Conservation (phyloP, 805 yeast genomes). For the Peterozyma xylosa region DNA sequence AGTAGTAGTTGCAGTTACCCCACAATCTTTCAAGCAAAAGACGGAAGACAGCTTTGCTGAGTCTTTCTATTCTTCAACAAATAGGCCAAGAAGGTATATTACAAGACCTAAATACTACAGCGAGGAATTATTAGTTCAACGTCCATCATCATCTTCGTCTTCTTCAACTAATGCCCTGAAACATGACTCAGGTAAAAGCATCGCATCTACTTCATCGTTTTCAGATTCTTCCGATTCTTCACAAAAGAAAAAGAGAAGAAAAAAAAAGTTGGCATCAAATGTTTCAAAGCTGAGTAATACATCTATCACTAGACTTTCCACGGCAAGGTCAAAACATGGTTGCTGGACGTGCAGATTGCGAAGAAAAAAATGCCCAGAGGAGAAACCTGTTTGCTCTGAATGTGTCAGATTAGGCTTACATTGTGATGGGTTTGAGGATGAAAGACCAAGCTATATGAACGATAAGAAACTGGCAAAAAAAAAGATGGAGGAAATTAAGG, state of each 20-base stretch:
- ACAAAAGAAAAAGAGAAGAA: background rate
- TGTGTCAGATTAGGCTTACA: constrained; percentile 47
- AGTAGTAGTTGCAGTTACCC: no score
- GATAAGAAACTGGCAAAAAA: constrained; percentile 30
- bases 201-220: background rate
- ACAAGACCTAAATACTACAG: background rate
- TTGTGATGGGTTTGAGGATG: constrained; percentile 49
- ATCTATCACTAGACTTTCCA: background rate
- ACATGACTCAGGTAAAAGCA: no score
- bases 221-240: background rate
- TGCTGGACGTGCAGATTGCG: constrained; percentile 78
- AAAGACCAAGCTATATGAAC: constrained; percentile 49
- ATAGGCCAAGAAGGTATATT: constrained; percentile 14
- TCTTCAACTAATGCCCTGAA: no score
- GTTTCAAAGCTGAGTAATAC: background rate
- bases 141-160: background rate
- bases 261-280: background rate
- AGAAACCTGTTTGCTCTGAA: constrained; percentile 50
- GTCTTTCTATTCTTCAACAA: background rate
- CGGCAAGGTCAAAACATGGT: constrained; percentile 47
- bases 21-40: no score
- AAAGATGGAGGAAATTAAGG: constrained; percentile 44
- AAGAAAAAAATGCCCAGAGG: constrained; percentile 67
- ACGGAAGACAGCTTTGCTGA: no score
- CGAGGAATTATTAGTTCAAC: background rate